Conservation (phyloP, 108 stramenopile species). For the Cyclotella distinguenda region DNA sequence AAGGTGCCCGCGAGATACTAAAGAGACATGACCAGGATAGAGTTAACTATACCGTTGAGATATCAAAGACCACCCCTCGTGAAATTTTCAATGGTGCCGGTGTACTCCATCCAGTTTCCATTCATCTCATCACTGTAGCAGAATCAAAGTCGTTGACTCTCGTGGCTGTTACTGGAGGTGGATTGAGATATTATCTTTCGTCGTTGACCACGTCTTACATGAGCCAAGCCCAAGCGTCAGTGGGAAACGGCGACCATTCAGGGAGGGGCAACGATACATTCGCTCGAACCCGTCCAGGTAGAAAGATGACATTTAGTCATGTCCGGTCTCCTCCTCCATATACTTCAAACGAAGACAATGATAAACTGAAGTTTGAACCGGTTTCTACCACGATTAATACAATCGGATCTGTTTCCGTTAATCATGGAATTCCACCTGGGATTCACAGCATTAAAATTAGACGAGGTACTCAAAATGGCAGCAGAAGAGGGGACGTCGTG, state of each 20-base stretch:
- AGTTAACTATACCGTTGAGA: conserved; percentile 16
- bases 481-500: conserved; percentile 32
- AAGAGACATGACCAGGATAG: conserved; percentile 60
- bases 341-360: conserved; percentile 28
- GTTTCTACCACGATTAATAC: conserved; percentile 20
- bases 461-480: background rate
- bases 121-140: conserved; percentile 62
- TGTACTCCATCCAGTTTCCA: conserved; percentile 68
- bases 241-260: conserved; percentile 29
- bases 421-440: conserved; percentile 30
- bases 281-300: conserved; percentile 28
- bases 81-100: conserved; percentile 28
- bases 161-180: conserved; percentile 77
- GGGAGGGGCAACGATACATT: conserved; percentile 13
- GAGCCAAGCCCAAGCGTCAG: conserved; percentile 34
- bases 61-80: conserved; percentile 12
- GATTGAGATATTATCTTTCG: conserved; percentile 78
- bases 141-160: conserved; percentile 77
- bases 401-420: conserved; percentile 16
- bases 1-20: conserved; percentile 75
- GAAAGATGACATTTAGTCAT: conserved; percentile 74
- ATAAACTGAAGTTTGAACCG: conserved; percentile 37
- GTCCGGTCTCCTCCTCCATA: conserved; percentile 78
- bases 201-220: conserved; percentile 46
- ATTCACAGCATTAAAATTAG: conserved; percentile 23